Base-by-base conservation (phyloP, 1,284 basidiomycete genomes). In the Gymnopus androsaceus region DNA sequence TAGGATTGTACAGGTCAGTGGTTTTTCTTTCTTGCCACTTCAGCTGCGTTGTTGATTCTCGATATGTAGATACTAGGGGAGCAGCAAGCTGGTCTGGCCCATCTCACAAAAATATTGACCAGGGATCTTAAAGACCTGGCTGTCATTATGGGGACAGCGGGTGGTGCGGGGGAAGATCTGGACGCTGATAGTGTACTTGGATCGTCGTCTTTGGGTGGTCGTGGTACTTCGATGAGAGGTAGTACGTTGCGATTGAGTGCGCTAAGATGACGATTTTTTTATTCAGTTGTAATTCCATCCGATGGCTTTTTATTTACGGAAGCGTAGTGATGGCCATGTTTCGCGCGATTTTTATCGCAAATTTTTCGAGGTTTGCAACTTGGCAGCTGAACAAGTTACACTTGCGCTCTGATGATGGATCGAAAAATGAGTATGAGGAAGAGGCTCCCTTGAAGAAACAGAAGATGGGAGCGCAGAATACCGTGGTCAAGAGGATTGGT, bases 51-150 rank as follows among this genome's bases (percentile, higher is more conserved):
- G 25, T 66, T 49, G 34, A 42, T n/a, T 21, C 19, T 34, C n/a
- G 21, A 47, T 57, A n/a, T 55, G 14, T 62, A 92, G 90, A 88
- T 94, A 55, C 72, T 94, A 45, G 74, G 79, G 3, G 88, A 92
- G 62, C 87, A 94, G 67, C 92, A 94, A 69, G 80, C 83, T 5
- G 92, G 92, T 23, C 74, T 95, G 51, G 83, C 84, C 38, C 88
- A 93, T 70, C 75, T 95, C 51, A 92, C 86, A 23, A 87, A 84
- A 64, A 83, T 94, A 51, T 68, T 92, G 54, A 84, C 87, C 59
- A 80, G 79, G 60, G 82, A 81, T 59, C 68, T 85, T 64, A 85
- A 83, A 67, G 91, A 94, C 69, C 72, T 92, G 44, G 81, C 79
- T 14, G 79, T 93, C 37, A 87, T 95, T 40, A 74, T 84, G 65